Conservation (phyloP, 139 green algal species). For the Zygnema cylindricum region DNA sequence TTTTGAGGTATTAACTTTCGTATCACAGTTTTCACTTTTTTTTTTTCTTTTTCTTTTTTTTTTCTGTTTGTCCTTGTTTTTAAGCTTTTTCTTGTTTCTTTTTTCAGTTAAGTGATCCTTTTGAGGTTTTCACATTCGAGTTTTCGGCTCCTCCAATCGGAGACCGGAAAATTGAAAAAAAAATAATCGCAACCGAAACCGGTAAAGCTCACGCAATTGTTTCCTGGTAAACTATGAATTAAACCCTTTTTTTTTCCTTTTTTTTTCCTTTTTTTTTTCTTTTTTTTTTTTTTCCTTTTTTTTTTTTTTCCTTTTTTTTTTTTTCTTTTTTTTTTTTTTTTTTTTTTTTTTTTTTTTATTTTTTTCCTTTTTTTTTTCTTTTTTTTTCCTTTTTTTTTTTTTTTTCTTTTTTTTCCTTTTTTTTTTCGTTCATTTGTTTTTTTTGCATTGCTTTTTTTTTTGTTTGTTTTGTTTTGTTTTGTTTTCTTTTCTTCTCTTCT, state of each 20-base stretch:
- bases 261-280: not conserved
- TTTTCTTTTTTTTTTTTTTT: not conserved
- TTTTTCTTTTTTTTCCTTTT: not conserved
- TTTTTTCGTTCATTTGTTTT: not conserved
- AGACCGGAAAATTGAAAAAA: not conserved
- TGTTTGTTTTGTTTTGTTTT: not conserved
- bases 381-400: not conserved
- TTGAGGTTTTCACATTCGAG: constrained; percentile 23
- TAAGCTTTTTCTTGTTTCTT: not conserved
- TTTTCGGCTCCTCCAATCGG: not conserved
- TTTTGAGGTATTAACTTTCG: not conserved
- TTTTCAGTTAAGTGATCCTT: constrained; percentile 16
- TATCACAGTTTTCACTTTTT: constrained; percentile 11
- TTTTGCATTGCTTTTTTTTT: too few relatives aligned
- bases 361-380: not conserved
- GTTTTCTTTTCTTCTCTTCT: not conserved
- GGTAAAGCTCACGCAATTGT: not conserved
- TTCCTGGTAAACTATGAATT: not conserved
- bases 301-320: not conserved
- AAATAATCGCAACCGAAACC: not conserved
- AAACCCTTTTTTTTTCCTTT: not conserved
- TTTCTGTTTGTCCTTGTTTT: not conserved
- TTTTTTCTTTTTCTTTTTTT: constrained; percentile 6
- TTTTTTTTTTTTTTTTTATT: not conserved
- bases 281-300: not conserved